Base-by-base conservation (phyloP, 108 stramenopile genomes). In the Cyclotella kingstonii region DNA sequence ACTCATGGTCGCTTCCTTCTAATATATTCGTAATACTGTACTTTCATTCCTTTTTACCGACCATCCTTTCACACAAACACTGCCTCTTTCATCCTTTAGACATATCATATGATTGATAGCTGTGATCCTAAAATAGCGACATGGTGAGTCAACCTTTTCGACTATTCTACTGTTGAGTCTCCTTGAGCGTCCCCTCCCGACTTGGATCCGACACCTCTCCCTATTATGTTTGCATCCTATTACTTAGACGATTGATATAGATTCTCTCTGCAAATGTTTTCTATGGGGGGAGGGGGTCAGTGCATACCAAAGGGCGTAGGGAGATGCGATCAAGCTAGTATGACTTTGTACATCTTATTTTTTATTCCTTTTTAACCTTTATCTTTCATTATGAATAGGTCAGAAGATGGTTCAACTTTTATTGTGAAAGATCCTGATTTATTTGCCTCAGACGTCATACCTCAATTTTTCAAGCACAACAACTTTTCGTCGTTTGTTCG, bases 391-490 rank as follows among this genome's bases (percentile, higher is more conserved):
- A 15, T 2, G 9, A 29, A 18, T 64, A 76, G 84, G 84, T 78
- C 79, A 25, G 81, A 88, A 12, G 87, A 88, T 60, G 92, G 91
- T 27, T 44, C 54, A 12, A 81, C 84, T 15, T 93, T 93, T 45
- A 69, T 86, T 4, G 85, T 93, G 38, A 89, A 93, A 56, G 85
- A 93, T 27, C 76, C 79, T 2, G 84, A 86, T 10, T 43, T 46
- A 2, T 90, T 93, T 56, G 87, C 91, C 8, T 54, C 71, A 1
- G 82, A 86, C 5, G 62, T 86, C 19, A 89, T 97, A 19, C 91
- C 91, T 10, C 80, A 89, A 38, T 97, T 81, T 49, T 97, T 97
- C 89, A 97, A 97, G 77, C 96, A 97, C 78, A 89, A 84, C 57
- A 95, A 97, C 83, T 95, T 92, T 68, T 70, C 76, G 11, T 83